Base-by-base conservation (phyloP, 2,329 filamentous ascomycete genomes). In the Penicillium sp. region DNA sequence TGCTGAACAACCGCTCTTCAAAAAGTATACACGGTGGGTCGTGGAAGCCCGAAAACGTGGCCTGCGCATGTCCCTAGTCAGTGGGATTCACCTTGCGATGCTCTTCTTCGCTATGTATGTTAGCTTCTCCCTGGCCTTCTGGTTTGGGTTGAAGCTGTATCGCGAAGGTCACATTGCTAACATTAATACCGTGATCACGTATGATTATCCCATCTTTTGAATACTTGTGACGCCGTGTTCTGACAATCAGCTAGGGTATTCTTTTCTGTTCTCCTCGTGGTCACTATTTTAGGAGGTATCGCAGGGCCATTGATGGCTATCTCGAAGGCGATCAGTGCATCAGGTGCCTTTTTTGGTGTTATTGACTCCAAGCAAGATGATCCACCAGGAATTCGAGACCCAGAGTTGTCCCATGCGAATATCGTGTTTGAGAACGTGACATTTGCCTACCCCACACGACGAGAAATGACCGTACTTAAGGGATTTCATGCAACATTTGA, bases 171-270 rank as follows among this genome's bases (percentile, higher is more conserved):
- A 72, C 36, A 71, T 76, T 25, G 54, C 58, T 2, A 68, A 70
- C 50, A 66, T 75, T 34, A 69, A 72, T 43, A 71, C 72, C 0
- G 73, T 77, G 23, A 69, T 76, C 46, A 74, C 66, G 73, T 76
- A 53, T 19, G 64, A 50, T 21, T 15, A 25, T 21, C n/a, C 9
- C 1, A 13, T 31, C 11, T 33, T 13, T 13, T 31, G 25, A 7
- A 19, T 19, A 27, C 2, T 23, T 23, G 11, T 45, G 11, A 25
- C 16, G 33, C 15, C 16, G n/a, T 43, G 2, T 25, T 4, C 43
- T 58, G n/a, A 60, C 23, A 23, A 6, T 16, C 4, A 5, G 9
- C 45, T 57, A 74, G 72, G 23, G 72, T 74, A 1, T 71, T 75
- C 50, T 75, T 76, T 48, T 75, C 73, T 0, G 60, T 72, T 2